These are phyloP conservation scores for Coelastrella sp. DNA, from an alignment of 139 green algal species.

Conservation along the genomic window DNA sequence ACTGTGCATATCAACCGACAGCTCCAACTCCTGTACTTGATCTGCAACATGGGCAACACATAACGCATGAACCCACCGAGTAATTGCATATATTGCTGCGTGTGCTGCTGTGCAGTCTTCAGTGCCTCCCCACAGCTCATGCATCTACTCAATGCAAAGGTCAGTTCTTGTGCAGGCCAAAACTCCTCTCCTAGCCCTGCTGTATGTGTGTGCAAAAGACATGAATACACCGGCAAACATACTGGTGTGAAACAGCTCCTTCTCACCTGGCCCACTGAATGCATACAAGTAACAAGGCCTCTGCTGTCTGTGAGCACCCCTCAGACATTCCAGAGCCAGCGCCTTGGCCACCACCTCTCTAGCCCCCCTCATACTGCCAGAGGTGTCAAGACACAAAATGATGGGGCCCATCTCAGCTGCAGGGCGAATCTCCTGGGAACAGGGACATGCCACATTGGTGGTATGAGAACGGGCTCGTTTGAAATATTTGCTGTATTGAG, in stretches of 20 bases:
- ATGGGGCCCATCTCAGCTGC: constrained; percentile 92
- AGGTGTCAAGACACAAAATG: constrained; percentile 94
- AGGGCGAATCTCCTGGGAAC: constrained; percentile 82
- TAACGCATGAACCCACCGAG: background rate
- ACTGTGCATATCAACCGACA: constrained; percentile 64
- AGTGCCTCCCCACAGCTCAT: too few species aligned
- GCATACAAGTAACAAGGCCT: constrained; percentile 91
- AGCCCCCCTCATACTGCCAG: constrained; percentile 73
- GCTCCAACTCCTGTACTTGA: constrained; percentile 90
- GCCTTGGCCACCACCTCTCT: constrained; percentile 93
- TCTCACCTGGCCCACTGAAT: constrained; percentile 80
- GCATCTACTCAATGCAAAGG: too few species aligned
- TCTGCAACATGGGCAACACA: constrained; percentile 17
- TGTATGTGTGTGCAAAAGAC: too few species aligned
- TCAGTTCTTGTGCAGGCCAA: too few species aligned
- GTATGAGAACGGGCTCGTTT: too few species aligned
- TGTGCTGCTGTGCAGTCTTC: too few species aligned
- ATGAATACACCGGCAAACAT: too few species aligned
- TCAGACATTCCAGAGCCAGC: constrained; percentile 90
- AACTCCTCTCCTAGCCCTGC: too few species aligned
- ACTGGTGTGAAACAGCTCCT: too few species aligned
- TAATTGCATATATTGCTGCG: too few species aligned
- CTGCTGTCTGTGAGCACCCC: constrained; percentile 83
- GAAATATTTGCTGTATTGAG: too few species aligned
- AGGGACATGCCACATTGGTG: background rate